Conservation (phyloP, 2,329 filamentous ascomycete genomes). For the Talaromyces sp. region DNA sequence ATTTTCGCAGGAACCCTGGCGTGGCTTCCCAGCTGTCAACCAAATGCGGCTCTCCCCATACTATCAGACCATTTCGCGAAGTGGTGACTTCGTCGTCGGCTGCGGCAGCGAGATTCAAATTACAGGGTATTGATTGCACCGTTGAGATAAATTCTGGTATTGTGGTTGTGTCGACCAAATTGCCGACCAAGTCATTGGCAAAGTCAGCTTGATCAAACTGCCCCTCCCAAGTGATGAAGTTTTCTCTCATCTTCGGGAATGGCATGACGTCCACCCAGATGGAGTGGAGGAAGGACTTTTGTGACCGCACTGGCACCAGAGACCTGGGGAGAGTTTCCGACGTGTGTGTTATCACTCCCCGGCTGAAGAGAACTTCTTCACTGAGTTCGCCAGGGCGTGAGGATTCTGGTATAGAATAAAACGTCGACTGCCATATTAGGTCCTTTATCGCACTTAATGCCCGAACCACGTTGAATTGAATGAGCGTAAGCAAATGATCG, state of each 20-base stretch:
- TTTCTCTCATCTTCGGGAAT: not conserved
- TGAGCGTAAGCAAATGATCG: not conserved
- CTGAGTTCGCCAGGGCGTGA: not conserved
- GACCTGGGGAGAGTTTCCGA: not conserved
- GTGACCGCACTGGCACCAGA: not conserved
- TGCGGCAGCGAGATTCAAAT: not conserved
- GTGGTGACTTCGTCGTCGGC: not conserved
- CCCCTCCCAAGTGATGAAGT: not conserved
- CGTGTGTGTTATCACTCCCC: not conserved
- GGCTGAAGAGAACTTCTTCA: not conserved
- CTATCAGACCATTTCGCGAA: not conserved
- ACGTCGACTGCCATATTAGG: not conserved
- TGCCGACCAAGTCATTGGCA: not conserved
- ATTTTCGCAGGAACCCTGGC: not conserved
- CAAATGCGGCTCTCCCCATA: not conserved
- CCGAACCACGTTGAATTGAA: not conserved
- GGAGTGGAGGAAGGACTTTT: not conserved
- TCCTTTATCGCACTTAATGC: not conserved
- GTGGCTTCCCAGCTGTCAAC: not conserved
- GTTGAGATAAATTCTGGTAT: not conserved
- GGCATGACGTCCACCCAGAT: not conserved
- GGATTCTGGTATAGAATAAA: not conserved
- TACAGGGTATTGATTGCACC: not conserved
- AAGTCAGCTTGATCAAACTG: not conserved
- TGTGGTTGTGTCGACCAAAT: not conserved